Conservation (phyloP, 176 grass and related monocot genomes). For the barley (Hordeum vulgare) region MorexV3_pseudomolecules_assembly NC_058522.1:239712665-239713164, state of each 20-base stretch:
- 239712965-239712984: conserved; percentile 83
- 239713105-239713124: conserved; percentile 91
- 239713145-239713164: conserved; percentile 54
- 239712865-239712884: conserved; percentile 29
- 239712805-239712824: conserved; percentile 81
- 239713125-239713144: conserved; percentile 31
- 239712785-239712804: conserved; percentile 88
- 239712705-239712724: too few relatives aligned
- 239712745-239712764: too few relatives aligned
- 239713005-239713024: conserved; percentile 30
- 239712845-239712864: conserved; percentile 63
- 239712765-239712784: too few relatives aligned
- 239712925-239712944: too few relatives aligned
- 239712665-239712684: too few relatives aligned
- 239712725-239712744: too few relatives aligned
- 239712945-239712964: background rate
- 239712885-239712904: too few relatives aligned
- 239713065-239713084: too few relatives aligned
- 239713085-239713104: conserved; percentile 74
- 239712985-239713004: conserved; percentile 53
- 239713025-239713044: conserved; percentile 58
- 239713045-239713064: conserved; percentile 74
- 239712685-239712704: too few relatives aligned
- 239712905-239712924: too few relatives aligned
- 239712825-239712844: conserved; percentile 87